phyloP scores from a whole-genome alignment of 2,329 filamentous ascomycete species.

The Pleurostoma richardsiae region DNA sequence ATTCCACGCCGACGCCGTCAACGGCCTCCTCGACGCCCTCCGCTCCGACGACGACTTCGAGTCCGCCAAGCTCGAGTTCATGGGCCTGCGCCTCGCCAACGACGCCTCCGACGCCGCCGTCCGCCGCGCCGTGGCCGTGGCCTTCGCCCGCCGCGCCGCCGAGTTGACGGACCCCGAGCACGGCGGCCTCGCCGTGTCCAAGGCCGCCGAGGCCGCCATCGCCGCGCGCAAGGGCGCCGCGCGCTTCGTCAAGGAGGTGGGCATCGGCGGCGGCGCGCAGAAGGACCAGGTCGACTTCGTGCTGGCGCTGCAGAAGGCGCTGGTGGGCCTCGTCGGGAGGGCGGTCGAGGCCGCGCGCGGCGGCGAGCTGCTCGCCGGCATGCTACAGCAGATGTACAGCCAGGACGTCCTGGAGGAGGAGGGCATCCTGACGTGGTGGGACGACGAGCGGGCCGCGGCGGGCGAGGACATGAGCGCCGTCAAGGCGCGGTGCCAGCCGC shows the following conservation, averaged over 20 bases:
- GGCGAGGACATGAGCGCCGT: constrained; percentile 66
- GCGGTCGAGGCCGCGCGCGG: constrained; percentile 45
- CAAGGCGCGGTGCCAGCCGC: constrained; percentile 66
- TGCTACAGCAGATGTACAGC: constrained; percentile 81
- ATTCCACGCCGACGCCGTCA: constrained; percentile 85
- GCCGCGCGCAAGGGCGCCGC: constrained; percentile 45
- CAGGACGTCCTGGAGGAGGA: constrained; percentile 85
- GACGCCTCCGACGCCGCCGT: constrained; percentile 89
- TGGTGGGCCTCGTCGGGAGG: constrained; percentile 51
- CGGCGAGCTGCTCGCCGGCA: constrained; percentile 65
- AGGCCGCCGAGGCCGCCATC: constrained; percentile 61
- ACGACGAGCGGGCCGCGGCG: constrained; percentile 60
- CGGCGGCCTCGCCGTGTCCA: constrained; percentile 51
- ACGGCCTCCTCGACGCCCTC: constrained; percentile 81
- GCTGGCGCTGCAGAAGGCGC: constrained; percentile 74
- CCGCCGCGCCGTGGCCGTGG: constrained; percentile 76
- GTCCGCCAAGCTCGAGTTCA: constrained; percentile 79
- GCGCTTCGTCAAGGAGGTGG: constrained; percentile 54
- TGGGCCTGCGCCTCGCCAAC: constrained; percentile 83
- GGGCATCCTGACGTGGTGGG: constrained; percentile 86
- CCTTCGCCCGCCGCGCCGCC: constrained; percentile 76
- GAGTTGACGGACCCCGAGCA: constrained; percentile 55
- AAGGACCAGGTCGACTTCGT: constrained; percentile 84
- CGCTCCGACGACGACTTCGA: constrained; percentile 78
- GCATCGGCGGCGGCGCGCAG: constrained; percentile 58